These are phyloP conservation scores for Solanum piurae DNA, from an alignment of 257 asterid species.

Conservation along the genomic window DNA sequence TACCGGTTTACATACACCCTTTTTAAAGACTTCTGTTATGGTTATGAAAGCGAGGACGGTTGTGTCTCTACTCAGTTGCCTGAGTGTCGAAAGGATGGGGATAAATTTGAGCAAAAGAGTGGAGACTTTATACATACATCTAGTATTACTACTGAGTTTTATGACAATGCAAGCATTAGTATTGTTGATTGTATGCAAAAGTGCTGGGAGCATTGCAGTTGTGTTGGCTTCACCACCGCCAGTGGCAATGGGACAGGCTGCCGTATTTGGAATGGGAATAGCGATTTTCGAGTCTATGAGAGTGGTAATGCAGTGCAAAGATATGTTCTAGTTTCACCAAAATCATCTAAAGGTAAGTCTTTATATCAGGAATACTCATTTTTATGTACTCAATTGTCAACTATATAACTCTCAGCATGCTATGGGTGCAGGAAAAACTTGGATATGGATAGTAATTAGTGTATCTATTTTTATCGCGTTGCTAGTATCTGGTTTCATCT, in stretches of 20 bases:
- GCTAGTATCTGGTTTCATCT: background rate
- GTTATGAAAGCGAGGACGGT: background rate
- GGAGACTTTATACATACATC: background rate
- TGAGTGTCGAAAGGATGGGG: background rate
- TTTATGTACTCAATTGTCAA: background rate
- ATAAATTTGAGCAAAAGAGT: background rate
- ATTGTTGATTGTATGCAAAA: background rate
- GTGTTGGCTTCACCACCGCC: background rate
- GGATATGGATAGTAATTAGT: constrained; percentile 10
- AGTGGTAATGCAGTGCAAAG: background rate
- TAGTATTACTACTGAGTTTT: background rate
- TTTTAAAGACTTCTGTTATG: background rate
- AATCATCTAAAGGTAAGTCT: background rate
- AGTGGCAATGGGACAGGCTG: background rate
- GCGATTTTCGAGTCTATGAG: background rate
- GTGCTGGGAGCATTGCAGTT: background rate
- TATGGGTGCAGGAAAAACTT: background rate
- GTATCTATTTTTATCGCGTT: background rate
- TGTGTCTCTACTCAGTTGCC: constrained; percentile 3
- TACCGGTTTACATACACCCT: background rate
- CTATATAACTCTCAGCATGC: background rate
- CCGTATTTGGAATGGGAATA: background rate
- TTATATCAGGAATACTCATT: background rate
- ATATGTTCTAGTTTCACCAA: background rate
- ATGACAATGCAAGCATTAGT: background rate